Evolutionary conservation across 75 land plant genomes (phyloP).

Genomic region (Selaginella tamariscina): DNA sequence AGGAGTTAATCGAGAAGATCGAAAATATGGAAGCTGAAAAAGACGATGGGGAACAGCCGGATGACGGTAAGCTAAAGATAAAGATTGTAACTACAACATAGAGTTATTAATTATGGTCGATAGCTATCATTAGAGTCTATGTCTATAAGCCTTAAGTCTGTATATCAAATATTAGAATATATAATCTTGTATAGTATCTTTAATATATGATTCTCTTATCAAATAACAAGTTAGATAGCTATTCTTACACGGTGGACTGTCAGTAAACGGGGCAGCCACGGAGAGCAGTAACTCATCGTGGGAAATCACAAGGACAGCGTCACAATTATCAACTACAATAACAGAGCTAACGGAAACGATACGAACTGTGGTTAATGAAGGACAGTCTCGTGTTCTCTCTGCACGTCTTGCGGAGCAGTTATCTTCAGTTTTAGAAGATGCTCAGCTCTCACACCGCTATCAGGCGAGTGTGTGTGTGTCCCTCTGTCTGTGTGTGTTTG

Average conservation of each 20-base stretch:
- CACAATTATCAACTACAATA: slow-evolving; percentile 43
- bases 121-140: too few relatives aligned
- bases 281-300: neutral
- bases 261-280: neutral
- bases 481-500: too few relatives aligned
- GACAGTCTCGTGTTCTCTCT: slow-evolving; percentile 49
- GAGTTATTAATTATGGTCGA: too few relatives aligned
- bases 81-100: neutral
- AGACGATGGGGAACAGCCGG: neutral
- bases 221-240: too few relatives aligned
- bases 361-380: slow-evolving; percentile 58
- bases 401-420: slow-evolving; percentile 58
- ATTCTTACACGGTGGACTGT: too few relatives aligned
- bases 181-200: too few relatives aligned
- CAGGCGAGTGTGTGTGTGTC: too few relatives aligned
- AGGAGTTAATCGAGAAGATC: neutral
- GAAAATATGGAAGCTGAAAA: slow-evolving; percentile 9
- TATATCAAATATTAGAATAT: too few relatives aligned
- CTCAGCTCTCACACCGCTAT: slow-evolving; percentile 47
- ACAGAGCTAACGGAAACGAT: slow-evolving; percentile 46
- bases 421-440: slow-evolving; percentile 62
- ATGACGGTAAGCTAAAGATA: too few relatives aligned
- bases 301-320: neutral
- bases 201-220: too few relatives aligned
- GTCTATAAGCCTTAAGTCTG: too few relatives aligned